Percentiles rank a stretch among this genome's conserved stretches.
Evolutionary conservation across 768 basidiomycete genomes (phyloP).

Genomic region (Fomitopsis serialis): DNA sequence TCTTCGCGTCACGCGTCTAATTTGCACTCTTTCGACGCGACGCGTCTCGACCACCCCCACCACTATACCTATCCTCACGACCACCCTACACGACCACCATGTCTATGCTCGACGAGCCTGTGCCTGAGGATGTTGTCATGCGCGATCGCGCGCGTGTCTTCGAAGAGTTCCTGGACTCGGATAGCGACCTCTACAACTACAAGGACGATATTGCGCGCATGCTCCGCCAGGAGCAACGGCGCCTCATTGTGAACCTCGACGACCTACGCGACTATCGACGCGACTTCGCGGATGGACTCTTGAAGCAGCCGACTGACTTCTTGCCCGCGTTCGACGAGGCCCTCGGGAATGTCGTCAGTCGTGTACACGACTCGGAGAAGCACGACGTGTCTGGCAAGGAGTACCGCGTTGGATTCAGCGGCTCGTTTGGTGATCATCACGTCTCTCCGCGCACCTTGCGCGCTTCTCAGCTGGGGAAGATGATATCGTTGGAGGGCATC

Average conservation of each 20-base stretch:
- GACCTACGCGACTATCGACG: conserved; percentile 91
- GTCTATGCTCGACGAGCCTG: conserved; percentile 46
- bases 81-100: conserved; percentile 14
- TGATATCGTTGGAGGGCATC: conserved; percentile 97
- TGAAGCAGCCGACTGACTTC: conserved; percentile 84
- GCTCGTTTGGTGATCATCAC: conserved; percentile 97
- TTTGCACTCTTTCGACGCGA: conserved; percentile 5
- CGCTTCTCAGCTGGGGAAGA: conserved; percentile 85
- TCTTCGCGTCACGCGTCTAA: conserved; percentile 22
- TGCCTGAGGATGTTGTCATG: conserved; percentile 64
- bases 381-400: conserved; percentile 75
- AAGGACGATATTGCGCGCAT: conserved; percentile 78
- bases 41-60: conserved; percentile 18
- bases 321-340: conserved; percentile 89
- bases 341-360: conserved; percentile 65
- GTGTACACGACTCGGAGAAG: conserved; percentile 72
- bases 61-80: conserved; percentile 1
- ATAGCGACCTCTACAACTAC: conserved; percentile 70
- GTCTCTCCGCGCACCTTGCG: conserved; percentile 90
- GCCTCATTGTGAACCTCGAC: conserved; percentile 92
- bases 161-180: conserved; percentile 75
- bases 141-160: conserved; percentile 75
- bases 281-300: conserved; percentile 60
- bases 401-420: conserved; percentile 87
- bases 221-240: conserved; percentile 76